Conservation (phyloP, 257 asterid species). For the Plantago ovata region DNA sequence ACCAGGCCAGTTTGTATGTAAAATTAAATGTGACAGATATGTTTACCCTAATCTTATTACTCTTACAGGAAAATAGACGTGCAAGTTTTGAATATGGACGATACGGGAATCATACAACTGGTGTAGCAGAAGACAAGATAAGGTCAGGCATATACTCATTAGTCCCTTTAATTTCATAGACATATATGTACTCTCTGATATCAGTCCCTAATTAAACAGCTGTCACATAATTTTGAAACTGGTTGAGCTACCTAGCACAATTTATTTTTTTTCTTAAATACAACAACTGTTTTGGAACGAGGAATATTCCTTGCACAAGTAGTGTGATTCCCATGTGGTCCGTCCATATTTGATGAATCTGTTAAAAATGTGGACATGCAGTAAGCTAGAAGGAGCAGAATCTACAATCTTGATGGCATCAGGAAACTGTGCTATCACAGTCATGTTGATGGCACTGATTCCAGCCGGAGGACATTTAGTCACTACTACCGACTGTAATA, state of each 20-base stretch:
- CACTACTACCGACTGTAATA: conserved; percentile 86
- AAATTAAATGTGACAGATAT: neutral
- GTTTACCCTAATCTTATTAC: neutral
- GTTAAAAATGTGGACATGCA: conserved; percentile 32
- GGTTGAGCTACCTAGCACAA: no score
- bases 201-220: no score
- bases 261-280: no score
- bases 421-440: conserved; percentile 87
- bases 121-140: conserved; percentile 82
- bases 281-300: no score
- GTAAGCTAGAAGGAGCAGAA: conserved; percentile 96
- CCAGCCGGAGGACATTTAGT: conserved; percentile 96
- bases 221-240: no score
- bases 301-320: conserved; percentile 1
- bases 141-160: no score
- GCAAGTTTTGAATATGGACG: conserved; percentile 88
- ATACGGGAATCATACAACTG: conserved; percentile 82
- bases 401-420: conserved; percentile 80
- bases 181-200: no score
- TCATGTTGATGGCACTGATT: conserved; percentile 72
- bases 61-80: conserved; percentile 70
- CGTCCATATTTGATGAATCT: conserved; percentile 10
- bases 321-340: conserved; percentile 5
- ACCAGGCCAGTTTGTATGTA: neutral
- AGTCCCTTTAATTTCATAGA: no score